A percentile compares a stretch with the other conserved stretches of the same genome.
These are phyloP conservation scores for Agrocybe chaxingu DNA, from an alignment of 768 basidiomycete species.

Conservation along the genomic window DNA sequence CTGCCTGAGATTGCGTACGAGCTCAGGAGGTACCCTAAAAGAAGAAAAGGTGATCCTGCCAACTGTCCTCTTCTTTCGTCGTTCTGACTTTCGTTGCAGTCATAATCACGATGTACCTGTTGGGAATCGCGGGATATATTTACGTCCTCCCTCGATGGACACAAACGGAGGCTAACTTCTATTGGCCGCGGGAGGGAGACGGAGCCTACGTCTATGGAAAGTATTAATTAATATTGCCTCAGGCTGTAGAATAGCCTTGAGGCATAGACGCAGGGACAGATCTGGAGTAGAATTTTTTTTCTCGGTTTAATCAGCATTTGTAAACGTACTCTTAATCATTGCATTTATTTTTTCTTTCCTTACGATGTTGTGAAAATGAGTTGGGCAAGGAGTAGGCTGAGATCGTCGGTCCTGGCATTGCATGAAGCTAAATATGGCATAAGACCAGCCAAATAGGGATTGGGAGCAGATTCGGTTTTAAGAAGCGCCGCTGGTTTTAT, in stretches of 20 bases:
- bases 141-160: conserved; percentile 38
- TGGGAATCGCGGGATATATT: conserved; percentile 59
- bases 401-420: too few species aligned
- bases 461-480: too few species aligned
- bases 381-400: too few species aligned
- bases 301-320: background rate
- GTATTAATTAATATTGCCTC: background rate
- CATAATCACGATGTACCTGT: conserved; percentile 51
- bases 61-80: conserved; percentile 7
- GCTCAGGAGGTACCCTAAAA: conserved; percentile 45
- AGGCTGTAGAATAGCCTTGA: background rate
- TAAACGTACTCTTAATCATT: too few species aligned
- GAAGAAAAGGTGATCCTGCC: conserved; percentile 45
- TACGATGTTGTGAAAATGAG: too few species aligned
- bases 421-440: too few species aligned
- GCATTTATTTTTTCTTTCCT: too few species aligned
- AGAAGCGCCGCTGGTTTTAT: too few species aligned
- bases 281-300: background rate
- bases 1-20: conserved; percentile 68
- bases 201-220: background rate
- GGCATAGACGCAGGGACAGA: background rate
- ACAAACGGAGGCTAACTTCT: conserved; percentile 16
- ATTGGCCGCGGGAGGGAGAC: conserved; percentile 15
- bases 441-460: too few species aligned
- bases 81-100: conserved; percentile 29